Evolutionary conservation across 257 asterid species (phyloP), one percentile per base, ranked within the genome.

Genomic region (Cordia subcordata): DNA sequence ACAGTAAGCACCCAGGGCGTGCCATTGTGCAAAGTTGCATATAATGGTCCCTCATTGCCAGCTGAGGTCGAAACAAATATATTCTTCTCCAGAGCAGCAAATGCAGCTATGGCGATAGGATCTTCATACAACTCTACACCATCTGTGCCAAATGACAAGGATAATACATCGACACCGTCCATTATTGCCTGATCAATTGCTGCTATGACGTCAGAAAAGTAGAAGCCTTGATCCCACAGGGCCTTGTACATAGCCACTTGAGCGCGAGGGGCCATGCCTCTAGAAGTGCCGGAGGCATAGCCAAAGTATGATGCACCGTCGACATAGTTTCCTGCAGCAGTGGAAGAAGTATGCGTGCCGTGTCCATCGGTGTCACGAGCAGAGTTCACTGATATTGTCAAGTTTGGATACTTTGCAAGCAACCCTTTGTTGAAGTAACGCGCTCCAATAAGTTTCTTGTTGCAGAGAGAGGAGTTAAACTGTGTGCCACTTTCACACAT

Each of bases 281-380:
- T 57, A 9, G 93, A 69, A 1, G 72, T 76, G 11, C 96, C 95
- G 0, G 75, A 0, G 64, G 93, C 95, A 33, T 85, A 88, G 14
- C 88, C 93, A 15, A 85, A 85, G 65, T 44, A 81, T 0, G 79
- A 65, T 1, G 85, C 94, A n/a, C 67, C 74, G 27, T 71, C 73
- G 0, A 80, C 88, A 8, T 52, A 55, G 32, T 55, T 66, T n/a
- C 96, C 96, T 0, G 80, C 86, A 0, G 93, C 95, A 0, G 95
- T 88, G 47, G 92, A 69, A 0, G 96, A 85, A 9, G 94, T 85
- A 55, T 88, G 96, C 0, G 94, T 84, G 5, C 94, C 94, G 39
- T 87, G 69, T 21, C 88, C 83, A 18, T 79, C 51, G 3, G 82
- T 84, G 37, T 78, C 82, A 13, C 82, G 60, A 1, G 74, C 81